Evolutionary conservation across 129 eudicot genomes (phyloP).

Genomic region (Escallonia rubra): DNA sequence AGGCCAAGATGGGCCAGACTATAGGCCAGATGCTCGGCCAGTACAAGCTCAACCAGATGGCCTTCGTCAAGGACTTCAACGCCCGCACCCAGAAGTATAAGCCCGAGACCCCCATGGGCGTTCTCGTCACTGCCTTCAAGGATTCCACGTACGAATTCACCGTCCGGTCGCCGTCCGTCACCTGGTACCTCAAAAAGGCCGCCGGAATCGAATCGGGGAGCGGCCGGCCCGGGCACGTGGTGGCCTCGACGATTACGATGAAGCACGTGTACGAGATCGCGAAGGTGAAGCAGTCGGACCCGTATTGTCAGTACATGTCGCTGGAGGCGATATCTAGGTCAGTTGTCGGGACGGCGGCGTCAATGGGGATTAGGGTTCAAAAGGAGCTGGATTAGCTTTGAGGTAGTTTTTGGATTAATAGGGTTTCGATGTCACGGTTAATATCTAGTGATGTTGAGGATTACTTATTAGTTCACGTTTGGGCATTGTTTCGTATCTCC

Average conservation of each 20-base stretch:
- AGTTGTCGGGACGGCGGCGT: constrained; percentile 71
- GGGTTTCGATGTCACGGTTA: not conserved
- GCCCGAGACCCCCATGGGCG: constrained; percentile 74
- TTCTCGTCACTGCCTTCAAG: constrained; percentile 58
- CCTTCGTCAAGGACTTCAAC: constrained; percentile 89
- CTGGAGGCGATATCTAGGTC: constrained; percentile 67
- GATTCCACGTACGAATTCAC: constrained; percentile 76
- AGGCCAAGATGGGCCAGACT: constrained; percentile 70
- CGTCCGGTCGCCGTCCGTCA: constrained; percentile 63
- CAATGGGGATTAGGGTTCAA: constrained; percentile 75
- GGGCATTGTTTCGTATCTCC: too few relatives aligned
- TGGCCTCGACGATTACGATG: constrained; percentile 54
- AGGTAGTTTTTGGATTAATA: not conserved
- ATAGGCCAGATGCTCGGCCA: constrained; percentile 86
- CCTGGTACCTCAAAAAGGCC: constrained; percentile 83
- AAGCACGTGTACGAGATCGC: constrained; percentile 84
- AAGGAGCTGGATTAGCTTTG: constrained; percentile 56
- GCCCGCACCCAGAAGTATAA: constrained; percentile 81
- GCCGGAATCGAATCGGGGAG: constrained; percentile 72
- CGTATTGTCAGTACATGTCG: constrained; percentile 59
- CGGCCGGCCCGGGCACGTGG: constrained; percentile 58
- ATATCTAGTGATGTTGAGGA: too few relatives aligned
- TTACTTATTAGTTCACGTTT: too few relatives aligned
- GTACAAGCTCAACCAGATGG: constrained; percentile 77
- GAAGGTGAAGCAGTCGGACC: constrained; percentile 74